Base-by-base conservation (phyloP, 108 stramenopile genomes). In the Discostella pseudostelligera region DNA sequence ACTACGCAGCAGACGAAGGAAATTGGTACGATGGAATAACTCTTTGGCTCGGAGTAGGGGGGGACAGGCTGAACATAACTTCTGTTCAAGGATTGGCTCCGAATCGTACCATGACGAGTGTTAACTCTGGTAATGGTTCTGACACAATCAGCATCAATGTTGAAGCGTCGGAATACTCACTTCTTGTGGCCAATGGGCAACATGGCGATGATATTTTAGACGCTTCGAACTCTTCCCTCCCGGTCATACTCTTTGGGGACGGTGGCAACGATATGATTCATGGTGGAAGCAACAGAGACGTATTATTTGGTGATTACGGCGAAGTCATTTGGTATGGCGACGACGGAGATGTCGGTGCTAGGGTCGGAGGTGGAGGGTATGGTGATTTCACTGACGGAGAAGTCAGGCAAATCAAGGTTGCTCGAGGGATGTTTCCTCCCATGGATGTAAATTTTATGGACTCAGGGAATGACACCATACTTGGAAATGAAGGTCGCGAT, bases 151-250 rank as follows among this genome's bases (percentile, higher is more conserved):
- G 37, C 25, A 56, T 78, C 1, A 35, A 35, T 20, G 21, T 78
- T 25, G 44, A 72, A 20, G 59, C 42, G 8, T 51, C 26, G n/a
- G 58, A 57, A 1, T 22, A 68, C 36, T 40, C 70, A 10, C 47
- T 78, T 12, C 72, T 78, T 51, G 53, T 72, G 60, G 77, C 60
- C 4, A 72, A 78, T 45, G 75, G 75, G 11, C 75, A 76, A 61
- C 42, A 26, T 11, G 39, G 40, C 8, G 39, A 78, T 39, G 77
- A 78, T 47, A 17, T 61, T 5, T 35, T 78, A 24, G 47, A 78
- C 44, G 77, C 65, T 4, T 66, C 65, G 8, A 44, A 36, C 20
- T 71, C 70, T 1, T 66, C 77, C 19, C 32, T 78, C 44, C 65
- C 70, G 14, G 39, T 78, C 13, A 72, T 78, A 8, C 25, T 78